Evolutionary conservation across 257 asterid genomes (phyloP).

Genomic region (Primulina eburnea): DNA sequence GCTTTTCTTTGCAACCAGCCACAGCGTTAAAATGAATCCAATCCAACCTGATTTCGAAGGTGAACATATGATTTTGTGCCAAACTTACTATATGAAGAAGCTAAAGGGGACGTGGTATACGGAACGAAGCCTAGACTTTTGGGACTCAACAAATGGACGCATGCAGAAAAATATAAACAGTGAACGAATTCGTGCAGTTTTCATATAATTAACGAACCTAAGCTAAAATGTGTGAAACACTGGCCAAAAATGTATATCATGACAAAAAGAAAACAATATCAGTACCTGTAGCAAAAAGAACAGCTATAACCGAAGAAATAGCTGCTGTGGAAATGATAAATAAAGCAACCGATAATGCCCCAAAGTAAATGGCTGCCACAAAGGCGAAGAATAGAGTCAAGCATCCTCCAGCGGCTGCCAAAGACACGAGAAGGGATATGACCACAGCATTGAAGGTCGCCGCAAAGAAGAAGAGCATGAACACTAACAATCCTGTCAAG

Average conservation of each 20-base stretch:
- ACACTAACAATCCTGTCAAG: constrained; percentile 59
- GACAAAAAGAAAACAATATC: not conserved
- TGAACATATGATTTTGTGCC: too few relatives aligned
- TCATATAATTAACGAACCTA: too few relatives aligned
- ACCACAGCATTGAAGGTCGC: constrained; percentile 71
- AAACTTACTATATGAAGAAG: too few relatives aligned
- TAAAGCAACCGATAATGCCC: constrained; percentile 54
- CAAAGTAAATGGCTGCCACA: constrained; percentile 60
- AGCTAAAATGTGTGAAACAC: too few relatives aligned
- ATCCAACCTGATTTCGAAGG: constrained; percentile 61
- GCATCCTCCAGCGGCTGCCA: constrained; percentile 89
- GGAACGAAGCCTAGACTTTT: too few relatives aligned
- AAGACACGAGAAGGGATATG: constrained; percentile 64
- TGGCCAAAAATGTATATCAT: too few relatives aligned
- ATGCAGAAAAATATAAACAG: too few relatives aligned
- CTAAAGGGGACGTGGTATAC: too few relatives aligned
- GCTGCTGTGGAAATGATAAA: constrained; percentile 57
- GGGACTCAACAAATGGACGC: too few relatives aligned
- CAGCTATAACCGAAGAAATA: constrained; percentile 48
- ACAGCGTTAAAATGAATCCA: constrained; percentile 59
- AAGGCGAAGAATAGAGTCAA: constrained; percentile 72
- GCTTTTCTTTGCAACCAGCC: constrained; percentile 52
- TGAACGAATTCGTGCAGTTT: too few relatives aligned
- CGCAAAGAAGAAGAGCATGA: constrained; percentile 62
- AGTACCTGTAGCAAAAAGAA: constrained; percentile 61